Evolutionary conservation across 257 asterid genomes (phyloP), one percentile per base, ranked within the genome.

Genomic region (Nicotiana paniculata): DNA sequence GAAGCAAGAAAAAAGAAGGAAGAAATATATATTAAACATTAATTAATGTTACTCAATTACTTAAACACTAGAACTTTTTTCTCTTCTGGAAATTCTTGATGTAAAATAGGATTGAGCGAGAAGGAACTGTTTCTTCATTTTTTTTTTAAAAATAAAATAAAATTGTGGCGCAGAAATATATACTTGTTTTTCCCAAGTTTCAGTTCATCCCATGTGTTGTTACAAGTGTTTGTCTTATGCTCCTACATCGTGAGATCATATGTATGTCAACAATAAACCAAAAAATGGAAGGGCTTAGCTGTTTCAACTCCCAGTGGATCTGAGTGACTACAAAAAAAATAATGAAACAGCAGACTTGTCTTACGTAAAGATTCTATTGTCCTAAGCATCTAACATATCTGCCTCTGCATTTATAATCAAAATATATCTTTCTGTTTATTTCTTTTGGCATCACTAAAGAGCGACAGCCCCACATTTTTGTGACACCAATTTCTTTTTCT

Each of bases 321-420:
- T 63, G 83, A 21, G 28, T 21, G 70, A 76, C 30, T 53, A 79
- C 65, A 80, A 72, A 74, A 74, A 21, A 21, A 0, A 21, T 21
- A 72, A 61, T 51, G 88, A 74, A 85, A 83, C 81, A 75, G 58
- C 63, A 78, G 83, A 79, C 26, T 18, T 88, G 85, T 83, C 86
- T 77, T 82, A 74, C 69, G 10, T 83, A 69, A 66, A 85, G 89
- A 81, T 88, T 77, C 88, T 43, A 80, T 79, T 82, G 83, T 81
- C 79, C 80, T 77, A 7, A 57, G 83, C 81, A 58, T 24, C 78
- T 28, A 81, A 2, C 39, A 77, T 64, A 77, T 77, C 83, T 82
- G 58, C 24, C 68, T 84, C 79, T 74, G 62, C 43, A 74, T 26
- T 46, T 62, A 46, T 46, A 35, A 70, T 16, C 48, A 43, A 43